A percentile compares a stretch with the other conserved stretches of the same genome.
phyloP scores from a whole-genome alignment of 164 flowering plant species.

The Tetracentron sinense region DNA sequence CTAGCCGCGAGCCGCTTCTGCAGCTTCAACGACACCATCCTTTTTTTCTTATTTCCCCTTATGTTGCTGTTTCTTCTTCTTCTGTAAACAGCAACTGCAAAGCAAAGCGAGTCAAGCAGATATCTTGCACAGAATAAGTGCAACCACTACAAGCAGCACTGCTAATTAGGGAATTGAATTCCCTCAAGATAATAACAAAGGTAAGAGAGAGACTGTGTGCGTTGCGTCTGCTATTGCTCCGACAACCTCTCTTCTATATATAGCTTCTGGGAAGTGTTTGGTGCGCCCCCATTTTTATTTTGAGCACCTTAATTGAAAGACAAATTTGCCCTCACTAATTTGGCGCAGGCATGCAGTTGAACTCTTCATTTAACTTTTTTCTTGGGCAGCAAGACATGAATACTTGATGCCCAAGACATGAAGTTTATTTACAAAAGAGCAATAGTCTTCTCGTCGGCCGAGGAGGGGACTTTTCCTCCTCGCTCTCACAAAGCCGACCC shows the following conservation, averaged over 20 bases:
- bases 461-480: too few relatives aligned
- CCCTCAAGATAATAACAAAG: background rate
- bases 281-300: background rate
- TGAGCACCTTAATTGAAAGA: background rate
- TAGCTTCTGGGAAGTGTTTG: background rate
- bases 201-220: background rate
- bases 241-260: background rate
- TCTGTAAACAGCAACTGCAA: background rate
- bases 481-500: too few relatives aligned
- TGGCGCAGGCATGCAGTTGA: background rate
- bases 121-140: too few relatives aligned
- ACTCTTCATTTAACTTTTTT: background rate
- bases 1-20: constrained; percentile 40
- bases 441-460: too few relatives aligned
- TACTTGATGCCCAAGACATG: too few relatives aligned
- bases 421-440: too few relatives aligned
- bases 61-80: background rate
- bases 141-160: background rate
- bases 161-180: background rate
- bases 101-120: background rate
- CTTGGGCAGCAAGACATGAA: background rate
- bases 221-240: too few relatives aligned
- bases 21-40: constrained; percentile 35
- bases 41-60: background rate
- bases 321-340: background rate